These are phyloP conservation scores for Teunomyces aglyptinius DNA, from an alignment of 805 yeast genomes.

Conservation along the genomic window DNA sequence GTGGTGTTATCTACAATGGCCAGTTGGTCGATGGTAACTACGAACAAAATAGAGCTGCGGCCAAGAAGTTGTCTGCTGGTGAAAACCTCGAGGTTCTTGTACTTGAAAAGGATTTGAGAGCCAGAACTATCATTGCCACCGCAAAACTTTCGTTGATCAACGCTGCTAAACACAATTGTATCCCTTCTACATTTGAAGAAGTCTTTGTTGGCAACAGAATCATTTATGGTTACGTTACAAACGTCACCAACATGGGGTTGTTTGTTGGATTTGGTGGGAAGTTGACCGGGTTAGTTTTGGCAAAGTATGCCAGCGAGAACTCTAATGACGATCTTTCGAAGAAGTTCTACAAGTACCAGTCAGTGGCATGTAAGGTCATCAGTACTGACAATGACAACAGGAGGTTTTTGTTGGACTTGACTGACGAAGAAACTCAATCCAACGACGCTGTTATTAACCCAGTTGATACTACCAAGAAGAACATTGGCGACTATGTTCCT, in stretches of 20 bases:
- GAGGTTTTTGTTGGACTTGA: slow-evolving; percentile 68
- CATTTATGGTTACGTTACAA: slow-evolving; percentile 73
- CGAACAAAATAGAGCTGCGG: slow-evolving; percentile 65
- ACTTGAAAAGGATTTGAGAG: slow-evolving; percentile 61
- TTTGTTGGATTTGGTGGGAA: slow-evolving; percentile 80
- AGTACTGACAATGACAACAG: slow-evolving; percentile 65
- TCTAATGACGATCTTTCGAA: slow-evolving; percentile 50
- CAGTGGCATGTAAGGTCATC: slow-evolving; percentile 65
- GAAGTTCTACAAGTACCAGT: slow-evolving; percentile 62
- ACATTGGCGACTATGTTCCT: slow-evolving; percentile 50
- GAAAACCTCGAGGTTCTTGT: slow-evolving; percentile 58
- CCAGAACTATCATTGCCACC: slow-evolving; percentile 60
- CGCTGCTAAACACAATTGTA: slow-evolving; percentile 50
- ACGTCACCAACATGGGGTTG: slow-evolving; percentile 75
- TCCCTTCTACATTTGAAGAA: slow-evolving; percentile 65
- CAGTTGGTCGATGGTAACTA: slow-evolving; percentile 75
- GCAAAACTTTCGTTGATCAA: slow-evolving; percentile 65
- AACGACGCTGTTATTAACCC: slow-evolving; percentile 49
- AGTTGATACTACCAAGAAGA: slow-evolving; percentile 51
- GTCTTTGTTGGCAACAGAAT: slow-evolving; percentile 42
- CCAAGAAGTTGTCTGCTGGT: slow-evolving; percentile 66
- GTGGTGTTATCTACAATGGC: slow-evolving; percentile 72
- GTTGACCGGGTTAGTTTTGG: slow-evolving; percentile 79
- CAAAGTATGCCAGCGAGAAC: slow-evolving; percentile 62
- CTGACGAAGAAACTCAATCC: slow-evolving; percentile 28